These are phyloP conservation scores for Aspergillus affinis DNA, from an alignment of 495 filamentous ascomycete genomes.

Conservation along the genomic window DNA sequence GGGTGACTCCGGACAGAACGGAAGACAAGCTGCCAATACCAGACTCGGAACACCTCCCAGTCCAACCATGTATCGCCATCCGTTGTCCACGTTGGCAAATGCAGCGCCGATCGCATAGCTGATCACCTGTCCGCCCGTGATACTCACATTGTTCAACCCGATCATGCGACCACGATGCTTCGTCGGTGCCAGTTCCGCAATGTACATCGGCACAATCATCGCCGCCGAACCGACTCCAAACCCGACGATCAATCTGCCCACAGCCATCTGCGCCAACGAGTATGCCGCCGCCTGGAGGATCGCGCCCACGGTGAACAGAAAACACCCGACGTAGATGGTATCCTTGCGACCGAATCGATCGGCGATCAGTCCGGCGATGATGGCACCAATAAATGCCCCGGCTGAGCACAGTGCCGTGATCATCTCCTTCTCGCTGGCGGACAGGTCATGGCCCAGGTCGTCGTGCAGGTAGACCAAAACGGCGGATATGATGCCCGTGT, in stretches of 20 bases:
- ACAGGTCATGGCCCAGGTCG: conserved; percentile 31
- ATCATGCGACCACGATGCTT: conserved; percentile 55
- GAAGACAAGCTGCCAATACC: conserved; percentile 38
- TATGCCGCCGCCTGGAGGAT: conserved; percentile 43
- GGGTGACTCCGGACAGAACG: conserved; percentile 51
- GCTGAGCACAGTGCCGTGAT: conserved; percentile 48
- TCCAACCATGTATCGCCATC: conserved; percentile 53
- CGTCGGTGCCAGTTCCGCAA: conserved; percentile 50
- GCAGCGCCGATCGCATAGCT: conserved; percentile 52
- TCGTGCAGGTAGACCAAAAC: conserved; percentile 42
- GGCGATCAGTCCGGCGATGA: conserved; percentile 48
- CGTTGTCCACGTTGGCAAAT: conserved; percentile 44
- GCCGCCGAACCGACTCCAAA: conserved; percentile 54
- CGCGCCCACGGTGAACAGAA: conserved; percentile 47
- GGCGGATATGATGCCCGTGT: conserved; percentile 51
- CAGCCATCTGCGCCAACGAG: conserved; percentile 46
- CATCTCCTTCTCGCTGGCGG: conserved; percentile 43
- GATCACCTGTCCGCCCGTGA: conserved; percentile 53
- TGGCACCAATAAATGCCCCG: conserved; percentile 50
- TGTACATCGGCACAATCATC: conserved; percentile 49
- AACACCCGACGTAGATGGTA: conserved; percentile 47
- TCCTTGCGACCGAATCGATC: conserved; percentile 51
- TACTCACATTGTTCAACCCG: conserved; percentile 54
- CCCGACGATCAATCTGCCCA: conserved; percentile 51
- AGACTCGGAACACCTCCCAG: conserved; percentile 48